Conservation (phyloP, 2,329 filamentous ascomycete species). For the Ophiognomonia clavigignenti-juglandacearum region DNA sequence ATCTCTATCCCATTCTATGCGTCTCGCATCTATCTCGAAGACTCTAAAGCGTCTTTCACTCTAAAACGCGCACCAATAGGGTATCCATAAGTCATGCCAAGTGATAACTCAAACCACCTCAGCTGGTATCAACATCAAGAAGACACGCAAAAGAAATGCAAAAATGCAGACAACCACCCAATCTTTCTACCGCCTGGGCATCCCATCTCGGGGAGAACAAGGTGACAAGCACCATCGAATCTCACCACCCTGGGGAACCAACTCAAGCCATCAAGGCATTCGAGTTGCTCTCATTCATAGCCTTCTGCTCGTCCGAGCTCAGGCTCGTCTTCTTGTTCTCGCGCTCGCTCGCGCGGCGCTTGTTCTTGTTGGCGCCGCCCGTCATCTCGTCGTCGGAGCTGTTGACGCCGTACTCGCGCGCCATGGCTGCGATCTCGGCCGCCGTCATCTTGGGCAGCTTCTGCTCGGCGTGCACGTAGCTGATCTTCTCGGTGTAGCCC, state of each 20-base stretch:
- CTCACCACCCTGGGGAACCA: no score
- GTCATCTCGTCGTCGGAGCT: slow-evolving; percentile 13
- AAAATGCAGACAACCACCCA: neutral
- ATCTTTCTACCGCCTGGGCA: neutral
- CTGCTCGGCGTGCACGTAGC: slow-evolving; percentile 12
- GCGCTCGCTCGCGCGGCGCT: slow-evolving; percentile 5
- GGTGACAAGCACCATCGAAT: no score
- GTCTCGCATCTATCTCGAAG: no score
- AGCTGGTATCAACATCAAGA: slow-evolving; percentile 9
- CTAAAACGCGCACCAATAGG: no score
- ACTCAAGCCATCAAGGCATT: slow-evolving; percentile 14
- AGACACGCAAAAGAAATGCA: slow-evolving; percentile 1
- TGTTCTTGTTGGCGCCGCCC: neutral
- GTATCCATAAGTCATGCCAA: slow-evolving; percentile 13
- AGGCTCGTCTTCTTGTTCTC: no score
- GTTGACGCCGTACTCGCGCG: slow-evolving; percentile 14
- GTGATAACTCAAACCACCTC: slow-evolving; percentile 3
- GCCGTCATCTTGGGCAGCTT: slow-evolving; percentile 10
- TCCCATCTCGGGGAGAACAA: no score
- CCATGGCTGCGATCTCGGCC: slow-evolving; percentile 12
- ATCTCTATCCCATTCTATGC: neutral
- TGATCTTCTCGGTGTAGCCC: slow-evolving; percentile 11
- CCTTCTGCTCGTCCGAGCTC: slow-evolving; percentile 9
- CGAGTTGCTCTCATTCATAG: slow-evolving; percentile 4
- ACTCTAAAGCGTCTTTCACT: neutral